Base-by-base conservation (phyloP, 2,329 filamentous ascomycete species). In the Purpureocillium lavendulum region DNA sequence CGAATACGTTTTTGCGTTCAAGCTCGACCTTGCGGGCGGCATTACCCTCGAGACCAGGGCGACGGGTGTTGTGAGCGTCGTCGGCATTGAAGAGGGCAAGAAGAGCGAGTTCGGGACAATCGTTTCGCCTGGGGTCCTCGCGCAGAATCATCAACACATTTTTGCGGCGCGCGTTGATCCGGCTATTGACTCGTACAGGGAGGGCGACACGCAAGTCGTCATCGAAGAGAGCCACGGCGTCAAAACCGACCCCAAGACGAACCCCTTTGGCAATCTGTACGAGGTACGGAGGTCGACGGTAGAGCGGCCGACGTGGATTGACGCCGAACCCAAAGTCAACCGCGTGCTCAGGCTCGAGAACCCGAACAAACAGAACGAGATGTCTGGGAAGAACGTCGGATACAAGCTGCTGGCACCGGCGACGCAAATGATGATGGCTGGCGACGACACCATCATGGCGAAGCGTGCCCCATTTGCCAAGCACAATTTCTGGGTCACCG, bases 91-190 rank as follows among this genome's bases (percentile, higher is more conserved):
- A 40, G 71, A 60, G 49, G 71, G 73, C 48, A 73, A 68, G 41
- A 62, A 49, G 16, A 71, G 46, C 51, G 56, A 55, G 7, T 82
- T 71, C 53, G 79, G 78, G 15, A 83, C 75, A 40, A 64, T 82
- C 1, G 80, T 87, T 2, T 67, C 69, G 0, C 73, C 76, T 0
- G 81, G 81, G 0, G 74, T 80, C 0, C 60, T 85, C 2, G 82
- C 81, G 0, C 77, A 78, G 44, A 79, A 83, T 55, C 81, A 86
- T 47, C 82, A 86, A 54, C 82, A 86, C 58, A 68, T 85, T 33
- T 84, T 86, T 53, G 71, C 67, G 17, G 59, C 78, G 32, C 70
- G 81, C 1, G 73, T 85, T 36, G 80, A 86, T 48, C 79, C 80
- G 0, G 74, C 74, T 8, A 69, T 83, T 30, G 78, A 82, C 45